Evolutionary conservation across 352 stramenopile species (phyloP).

Genomic region (Phytophthora pistaciae): DNA sequence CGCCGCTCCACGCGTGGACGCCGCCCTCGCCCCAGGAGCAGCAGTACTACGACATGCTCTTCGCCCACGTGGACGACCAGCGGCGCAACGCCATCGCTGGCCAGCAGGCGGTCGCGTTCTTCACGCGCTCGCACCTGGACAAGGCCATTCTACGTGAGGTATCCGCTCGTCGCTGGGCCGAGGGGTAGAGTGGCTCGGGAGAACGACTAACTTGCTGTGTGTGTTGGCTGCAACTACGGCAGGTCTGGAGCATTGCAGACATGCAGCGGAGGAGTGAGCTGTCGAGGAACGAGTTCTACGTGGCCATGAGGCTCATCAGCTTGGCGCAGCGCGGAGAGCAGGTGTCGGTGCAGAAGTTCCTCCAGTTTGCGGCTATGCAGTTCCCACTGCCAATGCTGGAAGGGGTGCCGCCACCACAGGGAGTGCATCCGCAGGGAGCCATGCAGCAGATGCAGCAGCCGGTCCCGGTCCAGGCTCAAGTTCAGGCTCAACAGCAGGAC

Average conservation of each 20-base stretch:
- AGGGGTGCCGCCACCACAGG: slow-evolving; percentile 58
- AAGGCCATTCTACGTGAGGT: slow-evolving; percentile 77
- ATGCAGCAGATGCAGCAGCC: slow-evolving; percentile 20
- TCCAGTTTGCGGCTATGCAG: slow-evolving; percentile 61
- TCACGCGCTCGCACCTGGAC: slow-evolving; percentile 92
- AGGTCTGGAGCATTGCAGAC: slow-evolving; percentile 88
- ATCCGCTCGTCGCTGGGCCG: not conserved
- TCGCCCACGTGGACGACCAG: slow-evolving; percentile 90
- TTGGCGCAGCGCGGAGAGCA: slow-evolving; percentile 85
- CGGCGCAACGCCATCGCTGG: slow-evolving; percentile 87
- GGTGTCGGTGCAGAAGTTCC: slow-evolving; percentile 73
- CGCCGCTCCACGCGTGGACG: slow-evolving; percentile 57
- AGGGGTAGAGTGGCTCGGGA: slow-evolving; percentile 29
- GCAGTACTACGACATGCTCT: slow-evolving; percentile 93
- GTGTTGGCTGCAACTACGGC: not conserved
- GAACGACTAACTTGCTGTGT: not conserved
- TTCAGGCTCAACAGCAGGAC: slow-evolving; percentile 19
- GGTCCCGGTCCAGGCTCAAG: not conserved
- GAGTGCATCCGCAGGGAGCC: slow-evolving; percentile 6
- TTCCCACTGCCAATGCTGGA: slow-evolving; percentile 75
- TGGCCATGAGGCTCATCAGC: slow-evolving; percentile 87
- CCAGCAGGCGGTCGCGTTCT: slow-evolving; percentile 93
- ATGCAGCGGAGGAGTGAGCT: slow-evolving; percentile 75
- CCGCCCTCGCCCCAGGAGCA: slow-evolving; percentile 71
- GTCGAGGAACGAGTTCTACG: slow-evolving; percentile 86